These are phyloP conservation scores for Thyridium curvatum DNA, from an alignment of 2,329 filamentous ascomycete genomes.

Conservation along the genomic window DNA sequence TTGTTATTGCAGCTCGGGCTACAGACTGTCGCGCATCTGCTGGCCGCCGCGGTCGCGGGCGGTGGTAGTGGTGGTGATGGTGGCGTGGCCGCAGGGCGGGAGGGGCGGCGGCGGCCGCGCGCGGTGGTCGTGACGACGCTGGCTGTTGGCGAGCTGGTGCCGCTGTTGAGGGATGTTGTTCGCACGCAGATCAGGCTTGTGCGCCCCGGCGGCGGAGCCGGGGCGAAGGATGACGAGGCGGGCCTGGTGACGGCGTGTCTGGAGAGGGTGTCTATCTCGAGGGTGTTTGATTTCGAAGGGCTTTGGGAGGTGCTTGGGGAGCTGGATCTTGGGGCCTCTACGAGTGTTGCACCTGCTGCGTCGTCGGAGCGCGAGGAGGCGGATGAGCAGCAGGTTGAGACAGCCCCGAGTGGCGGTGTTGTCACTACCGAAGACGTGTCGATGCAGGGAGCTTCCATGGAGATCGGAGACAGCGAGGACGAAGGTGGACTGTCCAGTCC, in stretches of 20 bases:
- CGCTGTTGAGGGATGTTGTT: conserved; percentile 33
- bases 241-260: conserved; percentile 28
- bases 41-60: conserved; percentile 19
- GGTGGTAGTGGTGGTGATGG: no score
- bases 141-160: conserved; percentile 31
- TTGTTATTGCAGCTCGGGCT: conserved; percentile 41
- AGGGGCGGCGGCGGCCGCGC: background rate
- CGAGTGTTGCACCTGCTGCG: background rate
- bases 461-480: conserved; percentile 33
- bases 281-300: conserved; percentile 53
- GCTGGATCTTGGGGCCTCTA: conserved; percentile 22
- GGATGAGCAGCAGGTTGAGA: background rate
- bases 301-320: conserved; percentile 51
- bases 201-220: conserved; percentile 7
- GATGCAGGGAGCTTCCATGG: conserved; percentile 8
- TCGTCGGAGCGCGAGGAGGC: background rate
- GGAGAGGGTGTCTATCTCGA: conserved; percentile 44
- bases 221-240: conserved; percentile 7
- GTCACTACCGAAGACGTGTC: no score
- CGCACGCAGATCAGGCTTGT: conserved; percentile 22
- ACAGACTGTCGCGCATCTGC: conserved; percentile 35
- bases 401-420: no score
- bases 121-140: conserved; percentile 44
- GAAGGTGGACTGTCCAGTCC: conserved; percentile 22
- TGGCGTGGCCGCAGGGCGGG: no score